Evolutionary conservation across 768 basidiomycete species (phyloP).

Genomic region (Psilocybe sp.): DNA sequence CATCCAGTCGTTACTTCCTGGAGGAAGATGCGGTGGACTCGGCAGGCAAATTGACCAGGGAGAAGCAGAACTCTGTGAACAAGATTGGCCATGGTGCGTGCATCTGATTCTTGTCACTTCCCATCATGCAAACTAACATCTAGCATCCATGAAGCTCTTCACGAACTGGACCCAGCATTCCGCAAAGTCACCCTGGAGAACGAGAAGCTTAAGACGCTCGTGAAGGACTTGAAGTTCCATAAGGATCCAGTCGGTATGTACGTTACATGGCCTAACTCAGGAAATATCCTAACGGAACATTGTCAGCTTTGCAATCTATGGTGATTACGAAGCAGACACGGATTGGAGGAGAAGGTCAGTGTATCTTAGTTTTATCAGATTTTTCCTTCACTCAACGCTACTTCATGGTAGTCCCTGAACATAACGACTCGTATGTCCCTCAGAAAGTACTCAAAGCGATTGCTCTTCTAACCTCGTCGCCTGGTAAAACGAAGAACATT

Average conservation of each 20-base stretch:
- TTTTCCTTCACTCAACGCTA: neutral
- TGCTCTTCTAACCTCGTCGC: too few relatives aligned
- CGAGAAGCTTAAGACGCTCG: slow-evolving; percentile 62
- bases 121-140: neutral
- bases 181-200: slow-evolving; percentile 80
- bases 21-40: slow-evolving; percentile 82
- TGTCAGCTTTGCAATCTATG: slow-evolving; percentile 85
- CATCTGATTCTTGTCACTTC: neutral
- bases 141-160: slow-evolving; percentile 56
- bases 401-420: slow-evolving; percentile 69
- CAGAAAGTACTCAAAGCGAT: neutral
- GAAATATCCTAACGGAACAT: neutral
- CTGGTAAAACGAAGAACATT: slow-evolving; percentile 54
- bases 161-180: slow-evolving; percentile 83
- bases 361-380: neutral
- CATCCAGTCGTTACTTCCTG: slow-evolving; percentile 74
- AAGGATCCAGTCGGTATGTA: slow-evolving; percentile 75
- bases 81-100: slow-evolving; percentile 87
- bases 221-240: slow-evolving; percentile 79
- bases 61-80: slow-evolving; percentile 82
- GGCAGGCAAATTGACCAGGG: slow-evolving; percentile 65
- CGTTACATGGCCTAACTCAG: neutral
- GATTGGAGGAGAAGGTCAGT: slow-evolving; percentile 87
- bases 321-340: slow-evolving; percentile 92
- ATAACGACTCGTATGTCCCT: slow-evolving; percentile 84